Percentiles rank a stretch among this genome's conserved stretches.
Conservation (phyloP, 176 grass and related monocot genomes). For the Bromus sterilis region DNA sequence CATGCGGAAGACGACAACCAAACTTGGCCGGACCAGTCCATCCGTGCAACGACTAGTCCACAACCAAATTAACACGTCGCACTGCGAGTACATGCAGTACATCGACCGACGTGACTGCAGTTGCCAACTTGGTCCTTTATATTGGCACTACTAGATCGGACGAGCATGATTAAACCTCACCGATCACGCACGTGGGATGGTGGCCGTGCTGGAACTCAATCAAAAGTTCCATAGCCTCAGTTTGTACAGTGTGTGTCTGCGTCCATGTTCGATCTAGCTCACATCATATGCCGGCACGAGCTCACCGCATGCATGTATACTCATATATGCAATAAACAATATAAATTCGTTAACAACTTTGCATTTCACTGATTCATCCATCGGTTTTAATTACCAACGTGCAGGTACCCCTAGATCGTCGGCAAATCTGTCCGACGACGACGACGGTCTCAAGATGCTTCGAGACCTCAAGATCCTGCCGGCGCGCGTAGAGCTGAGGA, state of each 20-base stretch:
- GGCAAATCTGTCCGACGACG: neutral
- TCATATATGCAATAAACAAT: no score
- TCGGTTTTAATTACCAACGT: neutral
- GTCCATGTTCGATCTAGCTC: neutral
- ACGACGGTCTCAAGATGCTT: neutral
- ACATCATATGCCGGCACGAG: neutral
- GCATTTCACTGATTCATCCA: neutral
- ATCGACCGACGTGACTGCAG: neutral
- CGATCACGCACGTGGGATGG: neutral
- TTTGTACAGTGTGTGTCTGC: neutral
- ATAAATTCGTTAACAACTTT: no score
- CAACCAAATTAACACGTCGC: neutral
- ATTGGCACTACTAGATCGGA: neutral
- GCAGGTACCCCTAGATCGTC: conserved; percentile 42
- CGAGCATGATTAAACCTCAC: neutral
- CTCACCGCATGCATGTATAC: neutral
- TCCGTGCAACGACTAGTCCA: neutral
- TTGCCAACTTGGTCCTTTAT: neutral
- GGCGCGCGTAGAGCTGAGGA: conserved; percentile 32
- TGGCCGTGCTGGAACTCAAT: neutral
- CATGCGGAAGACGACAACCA: neutral
- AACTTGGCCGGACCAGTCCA: neutral
- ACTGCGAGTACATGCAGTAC: neutral
- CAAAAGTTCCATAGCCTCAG: neutral
- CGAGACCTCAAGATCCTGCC: conserved; percentile 27